phyloP scores from a whole-genome alignment of 306 rosid genomes.

The Vigna mungo region DNA sequence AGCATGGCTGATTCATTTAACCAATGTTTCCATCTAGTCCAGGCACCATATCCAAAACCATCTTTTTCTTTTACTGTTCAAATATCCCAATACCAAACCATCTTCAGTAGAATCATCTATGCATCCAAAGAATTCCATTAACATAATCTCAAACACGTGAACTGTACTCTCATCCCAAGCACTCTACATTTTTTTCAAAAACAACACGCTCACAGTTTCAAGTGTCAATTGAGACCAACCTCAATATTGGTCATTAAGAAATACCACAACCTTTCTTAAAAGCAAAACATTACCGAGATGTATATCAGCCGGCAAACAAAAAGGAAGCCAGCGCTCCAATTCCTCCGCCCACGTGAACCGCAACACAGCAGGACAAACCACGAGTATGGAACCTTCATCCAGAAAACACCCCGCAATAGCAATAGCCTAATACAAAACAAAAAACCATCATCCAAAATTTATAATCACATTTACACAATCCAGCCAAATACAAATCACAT shows the following conservation, averaged over 20 bases:
- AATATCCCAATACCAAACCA: slow-evolving; percentile 29
- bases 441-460: not conserved
- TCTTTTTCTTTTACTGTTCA: not conserved
- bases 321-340: slow-evolving; percentile 94
- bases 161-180: slow-evolving; percentile 1
- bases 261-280: not conserved
- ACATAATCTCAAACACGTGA: not conserved
- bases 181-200: slow-evolving; percentile 32
- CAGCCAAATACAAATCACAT: not conserved
- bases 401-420: slow-evolving; percentile 86
- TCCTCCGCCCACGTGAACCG: slow-evolving; percentile 98
- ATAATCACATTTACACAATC: not conserved
- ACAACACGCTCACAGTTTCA: slow-evolving; percentile 21
- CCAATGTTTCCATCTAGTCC: not conserved
- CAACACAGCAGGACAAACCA: slow-evolving; percentile 95
- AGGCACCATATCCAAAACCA: not conserved
- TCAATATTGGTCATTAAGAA: slow-evolving; percentile 12
- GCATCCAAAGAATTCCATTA: not conserved
- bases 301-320: slow-evolving; percentile 81
- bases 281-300: slow-evolving; percentile 70
- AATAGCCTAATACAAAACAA: slow-evolving; percentile 69
- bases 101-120: not conserved
- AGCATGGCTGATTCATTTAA: slow-evolving; percentile 1
- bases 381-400: slow-evolving; percentile 82
- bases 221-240: slow-evolving; percentile 19